These are phyloP conservation scores for Penstemon davidsonii DNA, from an alignment of 257 asterid genomes.

Conservation along the genomic window DNA sequence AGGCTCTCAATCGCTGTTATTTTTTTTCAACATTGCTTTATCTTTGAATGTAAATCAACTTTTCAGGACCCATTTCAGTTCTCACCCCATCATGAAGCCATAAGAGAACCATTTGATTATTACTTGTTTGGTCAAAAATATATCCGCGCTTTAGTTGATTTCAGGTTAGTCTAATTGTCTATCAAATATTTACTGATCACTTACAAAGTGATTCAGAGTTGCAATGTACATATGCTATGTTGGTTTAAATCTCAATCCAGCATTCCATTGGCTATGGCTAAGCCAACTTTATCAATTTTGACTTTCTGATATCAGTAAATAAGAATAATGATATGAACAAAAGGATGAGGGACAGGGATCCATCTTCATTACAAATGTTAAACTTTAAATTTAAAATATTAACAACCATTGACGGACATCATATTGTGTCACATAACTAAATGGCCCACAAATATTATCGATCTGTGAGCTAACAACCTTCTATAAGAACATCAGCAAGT, in stretches of 20 bases:
- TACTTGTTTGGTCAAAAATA: constrained; percentile 78
- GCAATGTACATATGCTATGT: constrained; percentile 17
- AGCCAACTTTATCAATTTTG: constrained; percentile 8
- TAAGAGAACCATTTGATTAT: constrained; percentile 91
- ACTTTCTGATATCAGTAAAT: background rate
- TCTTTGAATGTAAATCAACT: constrained; percentile 20
- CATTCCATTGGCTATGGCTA: constrained; percentile 4
- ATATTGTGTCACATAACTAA: too few relatives aligned
- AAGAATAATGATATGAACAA: background rate
- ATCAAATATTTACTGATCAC: background rate
- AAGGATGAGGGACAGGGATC: too few relatives aligned
- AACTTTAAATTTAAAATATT: too few relatives aligned
- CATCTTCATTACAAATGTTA: too few relatives aligned
- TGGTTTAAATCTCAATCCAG: constrained; percentile 13
- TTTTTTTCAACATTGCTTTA: constrained; percentile 5
- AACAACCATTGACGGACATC: too few relatives aligned
- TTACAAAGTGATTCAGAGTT: constrained; percentile 15
- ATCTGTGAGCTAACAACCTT: too few relatives aligned
- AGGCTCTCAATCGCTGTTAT: background rate
- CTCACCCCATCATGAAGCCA: constrained; percentile 70
- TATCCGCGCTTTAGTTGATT: constrained; percentile 67
- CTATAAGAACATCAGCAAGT: too few relatives aligned
- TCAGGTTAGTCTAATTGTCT: constrained; percentile 52
- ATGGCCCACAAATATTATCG: too few relatives aligned
- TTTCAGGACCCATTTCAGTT: constrained; percentile 82